Base-by-base conservation (phyloP, 2,329 filamentous ascomycete genomes). In the Clarireedia paspali region DNA sequence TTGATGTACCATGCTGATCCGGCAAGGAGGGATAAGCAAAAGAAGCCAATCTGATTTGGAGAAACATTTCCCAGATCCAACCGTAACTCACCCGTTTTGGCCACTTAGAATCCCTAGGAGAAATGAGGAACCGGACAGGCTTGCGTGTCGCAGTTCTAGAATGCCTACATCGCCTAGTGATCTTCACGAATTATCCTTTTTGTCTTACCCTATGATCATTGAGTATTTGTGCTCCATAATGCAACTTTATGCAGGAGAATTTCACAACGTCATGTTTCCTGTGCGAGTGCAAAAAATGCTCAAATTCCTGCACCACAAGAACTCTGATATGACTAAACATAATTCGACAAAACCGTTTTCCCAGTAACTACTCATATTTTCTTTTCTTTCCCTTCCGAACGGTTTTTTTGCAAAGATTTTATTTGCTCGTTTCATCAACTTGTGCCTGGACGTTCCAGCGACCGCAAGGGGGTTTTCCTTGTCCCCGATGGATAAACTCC, bases 211-310 rank as follows among this genome's bases (percentile, higher is more conserved):
- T 51, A 51, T 51, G 42, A 42, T 17, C 15, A 51, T 47, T 36
- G 24, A 17, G 46, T 10, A 34, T 27, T 50, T 50, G 10, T 26
- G 36, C 5, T 42, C 39, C 30, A 45, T 46, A 15, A 46, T 46
- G 42, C 40, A 38, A 36, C n/a, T 45, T 46, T 46, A 52, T 52
- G 50, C 50, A 38, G 46, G 17, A 38, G 42, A 44, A 9, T 39
- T n/a, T 46, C 36, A 40, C 30, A 36, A 50, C 48, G 48, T 50
- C 48, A 50, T 36, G 48, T 15, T 40, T 34, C 30, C 9, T 12
- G 27, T 30, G 9, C 30, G 10, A 5, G 30, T 34, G 30, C 30
- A 42, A 42, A 20, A 6, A n/a, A 15, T 42, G n/a, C 17, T 42
- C 39, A 20, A 7, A 20, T 20, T n/a, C 17, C 15, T 42, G 39